Evolutionary conservation across 345 rosid species (phyloP).

Genomic region (Nephelium lappaceum): DNA sequence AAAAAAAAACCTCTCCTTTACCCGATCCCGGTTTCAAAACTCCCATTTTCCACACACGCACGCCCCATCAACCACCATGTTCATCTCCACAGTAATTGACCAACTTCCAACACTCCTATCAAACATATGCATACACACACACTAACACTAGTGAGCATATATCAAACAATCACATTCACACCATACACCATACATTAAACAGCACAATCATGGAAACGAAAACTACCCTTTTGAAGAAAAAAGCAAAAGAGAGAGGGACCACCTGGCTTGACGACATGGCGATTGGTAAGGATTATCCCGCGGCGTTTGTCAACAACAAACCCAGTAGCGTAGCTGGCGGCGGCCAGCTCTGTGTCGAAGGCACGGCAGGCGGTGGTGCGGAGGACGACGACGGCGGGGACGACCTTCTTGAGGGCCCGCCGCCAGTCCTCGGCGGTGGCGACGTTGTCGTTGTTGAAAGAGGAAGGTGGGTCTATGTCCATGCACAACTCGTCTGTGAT

Average conservation of each 20-base stretch:
- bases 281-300: conserved; percentile 94
- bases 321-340: conserved; percentile 85
- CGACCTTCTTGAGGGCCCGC: conserved; percentile 66
- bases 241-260: background rate
- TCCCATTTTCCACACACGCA: background rate
- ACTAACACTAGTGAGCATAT: background rate
- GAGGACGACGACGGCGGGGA: conserved; percentile 89
- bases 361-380: conserved; percentile 86
- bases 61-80: background rate
- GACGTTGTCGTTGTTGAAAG: conserved; percentile 49
- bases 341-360: conserved; percentile 84
- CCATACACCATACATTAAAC: no score
- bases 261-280: conserved; percentile 96
- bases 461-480: conserved; percentile 50
- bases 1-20: background rate
- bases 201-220: no score
- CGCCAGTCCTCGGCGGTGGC: conserved; percentile 93
- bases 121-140: background rate
- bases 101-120: background rate
- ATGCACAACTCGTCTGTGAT: conserved; percentile 57
- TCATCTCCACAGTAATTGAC: no score
- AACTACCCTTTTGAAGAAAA: no score
- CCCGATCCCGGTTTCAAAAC: background rate
- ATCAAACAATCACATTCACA: no score
- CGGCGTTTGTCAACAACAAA: conserved; percentile 88